Evolutionary conservation across 345 rosid species (phyloP), one percentile per base, ranked within the genome.

Genomic region (Hevea brasiliensis): DNA sequence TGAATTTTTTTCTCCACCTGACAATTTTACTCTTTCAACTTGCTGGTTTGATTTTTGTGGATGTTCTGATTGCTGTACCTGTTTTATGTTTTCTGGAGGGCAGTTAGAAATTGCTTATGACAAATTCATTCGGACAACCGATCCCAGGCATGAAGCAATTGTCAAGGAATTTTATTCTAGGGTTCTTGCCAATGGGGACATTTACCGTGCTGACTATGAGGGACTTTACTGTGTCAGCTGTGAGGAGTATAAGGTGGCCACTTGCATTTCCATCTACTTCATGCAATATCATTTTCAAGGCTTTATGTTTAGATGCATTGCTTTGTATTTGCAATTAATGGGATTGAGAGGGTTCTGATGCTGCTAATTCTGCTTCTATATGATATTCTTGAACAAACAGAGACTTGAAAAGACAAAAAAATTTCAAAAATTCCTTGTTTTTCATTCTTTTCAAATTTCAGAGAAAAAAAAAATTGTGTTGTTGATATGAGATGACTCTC

Each of bases 211-310:
- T 66, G 95, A 94, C 80, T 94, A 94, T 41, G 97, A 90, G 79
- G 98, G 98, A 1, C 85, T 90, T 42, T 94, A 94, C 81, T 94
- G 98, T 81, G 86, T 94, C 70, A 94, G 90, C 80, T 94, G 97
- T 76, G 95, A 94, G 87, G 98, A 94, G 82, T 92, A 90, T 72
- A 94, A 94, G 96, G 98, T 94, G 55, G 54, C 66, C 41, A 15
- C 65, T 72, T 20, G 35, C 55, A 21, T 57, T 69, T 50, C 59
- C 26, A 15, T 74, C 51, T 74, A 3, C 13, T 8, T 78, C 68
- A 59, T 58, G 10, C 23, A n/a, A 32, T 62, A 20, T 42, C 21
- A 21, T 24, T 15, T 18, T 68, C 23, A 29, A 18, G 41, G 44
- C 32, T 10, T 37, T 32, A 40, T 61, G 20, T 5, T 11, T 7